Conservation (phyloP, 108 stramenopile species). For the Schizochytrium sp. region DNA sequence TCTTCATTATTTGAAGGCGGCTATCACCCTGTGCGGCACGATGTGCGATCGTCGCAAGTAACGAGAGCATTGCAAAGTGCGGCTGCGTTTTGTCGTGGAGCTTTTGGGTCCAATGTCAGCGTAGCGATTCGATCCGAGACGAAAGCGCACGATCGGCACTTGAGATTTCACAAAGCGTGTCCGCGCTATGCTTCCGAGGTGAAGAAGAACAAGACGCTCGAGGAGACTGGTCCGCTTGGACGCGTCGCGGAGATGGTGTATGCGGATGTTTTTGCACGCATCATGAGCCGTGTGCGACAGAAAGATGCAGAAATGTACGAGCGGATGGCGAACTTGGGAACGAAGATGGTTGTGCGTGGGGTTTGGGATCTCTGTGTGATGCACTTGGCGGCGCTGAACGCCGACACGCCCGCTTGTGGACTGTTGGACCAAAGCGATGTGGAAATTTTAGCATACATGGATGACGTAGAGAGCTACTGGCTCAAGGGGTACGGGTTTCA, state of each 20-base stretch:
- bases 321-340: not conserved
- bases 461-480: not conserved
- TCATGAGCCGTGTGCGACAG: not conserved
- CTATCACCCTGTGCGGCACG: not conserved
- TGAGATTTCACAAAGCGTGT: not conserved
- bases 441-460: not conserved
- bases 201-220: not conserved
- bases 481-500: not conserved
- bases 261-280: not conserved
- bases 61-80: not conserved
- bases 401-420: not conserved
- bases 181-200: not conserved
- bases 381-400: not conserved
- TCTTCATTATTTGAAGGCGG: not conserved
- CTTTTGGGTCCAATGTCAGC: not conserved
- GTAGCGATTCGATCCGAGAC: not conserved
- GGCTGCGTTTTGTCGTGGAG: not conserved
- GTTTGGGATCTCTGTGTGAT: conserved; percentile 2
- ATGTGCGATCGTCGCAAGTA: not conserved
- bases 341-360: not conserved
- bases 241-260: not conserved
- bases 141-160: not conserved
- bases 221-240: not conserved
- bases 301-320: not conserved
- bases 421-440: not conserved